These are phyloP conservation scores for Porodaedalea pini DNA, from an alignment of 1,284 basidiomycete species.

Conservation along the genomic window DNA sequence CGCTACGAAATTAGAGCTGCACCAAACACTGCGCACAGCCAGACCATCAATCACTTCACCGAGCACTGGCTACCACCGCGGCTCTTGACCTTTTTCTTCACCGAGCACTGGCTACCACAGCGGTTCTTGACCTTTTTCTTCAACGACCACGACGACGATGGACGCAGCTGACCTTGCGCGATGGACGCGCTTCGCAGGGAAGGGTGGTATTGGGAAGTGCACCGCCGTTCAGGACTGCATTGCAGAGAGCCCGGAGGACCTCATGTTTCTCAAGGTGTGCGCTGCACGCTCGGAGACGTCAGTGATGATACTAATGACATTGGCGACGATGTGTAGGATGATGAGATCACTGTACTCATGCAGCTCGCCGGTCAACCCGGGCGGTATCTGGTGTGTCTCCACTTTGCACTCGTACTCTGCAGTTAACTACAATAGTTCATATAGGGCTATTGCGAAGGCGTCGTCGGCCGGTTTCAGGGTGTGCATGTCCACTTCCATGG, in stretches of 20 bases:
- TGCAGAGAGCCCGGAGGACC: conserved; percentile 71
- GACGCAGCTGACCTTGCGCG: conserved; percentile 68
- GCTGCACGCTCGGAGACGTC: not conserved
- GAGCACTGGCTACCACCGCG: not conserved
- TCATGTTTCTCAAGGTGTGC: conserved; percentile 83
- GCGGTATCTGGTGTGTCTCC: conserved; percentile 54
- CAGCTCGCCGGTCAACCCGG: conserved; percentile 57
- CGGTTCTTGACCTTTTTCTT: not conserved
- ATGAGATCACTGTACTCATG: conserved; percentile 79
- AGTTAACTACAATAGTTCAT: not conserved
- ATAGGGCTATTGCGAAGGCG: conserved; percentile 86
- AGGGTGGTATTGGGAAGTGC: conserved; percentile 78
- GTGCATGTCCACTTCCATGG: conserved; percentile 68
- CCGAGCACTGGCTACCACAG: not conserved
- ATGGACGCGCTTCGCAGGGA: conserved; percentile 77
- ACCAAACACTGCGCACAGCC: not conserved
- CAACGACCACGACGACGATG: conserved; percentile 37
- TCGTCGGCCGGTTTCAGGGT: conserved; percentile 79
- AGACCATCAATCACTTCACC: not conserved
- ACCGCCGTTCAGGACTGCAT: conserved; percentile 72
- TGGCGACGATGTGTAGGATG: conserved; percentile 48
- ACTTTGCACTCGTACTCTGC: conserved; percentile 9
- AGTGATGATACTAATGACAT: not conserved
- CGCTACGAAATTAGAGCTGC: not conserved
- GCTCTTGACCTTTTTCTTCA: not conserved